Percentiles rank a stretch among this genome's conserved stretches.
Evolutionary conservation across 2,329 filamentous ascomycete genomes (phyloP).

Genomic region (Mariannaea sp.): DNA sequence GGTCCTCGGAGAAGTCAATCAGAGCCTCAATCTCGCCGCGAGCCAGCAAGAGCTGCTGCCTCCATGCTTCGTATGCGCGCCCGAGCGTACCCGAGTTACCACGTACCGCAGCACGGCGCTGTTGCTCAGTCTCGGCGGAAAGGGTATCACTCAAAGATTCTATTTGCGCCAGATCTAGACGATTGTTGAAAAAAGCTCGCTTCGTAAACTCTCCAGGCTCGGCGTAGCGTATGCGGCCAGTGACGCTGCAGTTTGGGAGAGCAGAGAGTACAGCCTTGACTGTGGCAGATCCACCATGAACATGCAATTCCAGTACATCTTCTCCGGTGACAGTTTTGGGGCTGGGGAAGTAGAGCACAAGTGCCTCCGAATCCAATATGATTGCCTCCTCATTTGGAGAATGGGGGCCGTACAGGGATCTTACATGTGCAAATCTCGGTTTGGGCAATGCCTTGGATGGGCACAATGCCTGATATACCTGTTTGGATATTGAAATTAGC

Average conservation of each 20-base stretch:
- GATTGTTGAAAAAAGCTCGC: conserved; percentile 85
- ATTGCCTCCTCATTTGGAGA: conserved; percentile 42
- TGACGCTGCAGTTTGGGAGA: conserved; percentile 60
- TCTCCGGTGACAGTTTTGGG: conserved; percentile 90
- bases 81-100: conserved; percentile 74
- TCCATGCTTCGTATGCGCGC: conserved; percentile 81
- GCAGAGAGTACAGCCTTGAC: conserved; percentile 84
- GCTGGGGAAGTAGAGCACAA: conserved; percentile 81
- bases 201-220: conserved; percentile 95
- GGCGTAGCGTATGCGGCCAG: conserved; percentile 72
- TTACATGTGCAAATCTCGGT: conserved; percentile 68
- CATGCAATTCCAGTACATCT: conserved; percentile 87
- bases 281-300: conserved; percentile 91
- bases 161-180: conserved; percentile 85
- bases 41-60: conserved; percentile 74
- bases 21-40: conserved; percentile 91
- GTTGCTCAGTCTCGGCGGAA: conserved; percentile 83
- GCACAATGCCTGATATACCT: conserved; percentile 59
- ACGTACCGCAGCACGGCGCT: conserved; percentile 82
- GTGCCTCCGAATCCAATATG: conserved; percentile 76
- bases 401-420: conserved; percentile 68
- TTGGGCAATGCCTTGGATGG: conserved; percentile 51
- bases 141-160: conserved; percentile 68
- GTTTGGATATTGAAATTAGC: conserved; percentile 9
- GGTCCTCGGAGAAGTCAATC: conserved; percentile 97